Percentiles rank a stretch among this genome's conserved stretches.
Evolutionary conservation across 2,329 filamentous ascomycete genomes (phyloP).

Genomic region (Keithomyces neogunnii): DNA sequence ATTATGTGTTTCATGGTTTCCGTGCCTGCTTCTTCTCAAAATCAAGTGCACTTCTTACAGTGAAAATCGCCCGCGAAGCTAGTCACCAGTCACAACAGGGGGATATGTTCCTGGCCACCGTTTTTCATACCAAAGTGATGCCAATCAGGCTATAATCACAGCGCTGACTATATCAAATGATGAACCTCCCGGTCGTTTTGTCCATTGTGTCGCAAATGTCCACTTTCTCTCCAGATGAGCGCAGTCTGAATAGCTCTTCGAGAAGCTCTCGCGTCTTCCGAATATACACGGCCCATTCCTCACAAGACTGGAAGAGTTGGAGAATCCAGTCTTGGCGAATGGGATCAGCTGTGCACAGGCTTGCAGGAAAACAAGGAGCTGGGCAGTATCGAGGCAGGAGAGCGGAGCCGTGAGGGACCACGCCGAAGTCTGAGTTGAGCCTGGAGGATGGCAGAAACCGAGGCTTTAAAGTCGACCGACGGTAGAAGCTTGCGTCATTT

Average conservation of each 20-base stretch:
- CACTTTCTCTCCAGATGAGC: not conserved
- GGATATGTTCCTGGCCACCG: too few relatives aligned
- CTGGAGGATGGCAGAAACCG: constrained; percentile 5
- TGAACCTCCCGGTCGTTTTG: constrained; percentile 8
- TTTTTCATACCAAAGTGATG: too few relatives aligned
- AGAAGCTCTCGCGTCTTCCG: constrained; percentile 7
- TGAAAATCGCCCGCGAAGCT: too few relatives aligned
- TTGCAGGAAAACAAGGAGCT: constrained; percentile 8
- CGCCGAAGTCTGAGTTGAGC: constrained; percentile 7
- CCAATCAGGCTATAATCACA: too few relatives aligned
- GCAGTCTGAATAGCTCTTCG: constrained; percentile 7
- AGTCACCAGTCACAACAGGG: too few relatives aligned
- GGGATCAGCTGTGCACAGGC: constrained; percentile 6
- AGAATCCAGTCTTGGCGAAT: constrained; percentile 10
- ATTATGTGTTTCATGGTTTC: too few relatives aligned
- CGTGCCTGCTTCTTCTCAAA: too few relatives aligned
- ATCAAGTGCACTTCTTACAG: too few relatives aligned
- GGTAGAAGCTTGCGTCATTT: constrained; percentile 6
- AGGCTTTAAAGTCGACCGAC: constrained; percentile 5
- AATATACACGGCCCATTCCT: constrained; percentile 8
- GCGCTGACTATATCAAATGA: constrained; percentile 4
- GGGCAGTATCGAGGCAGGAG: constrained; percentile 10
- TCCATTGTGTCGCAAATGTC: constrained; percentile 10
- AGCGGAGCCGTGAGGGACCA: constrained; percentile 6
- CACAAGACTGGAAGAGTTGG: constrained; percentile 4